Evolutionary conservation across 108 stramenopile species (phyloP).

Genomic region (Schizochytrium sp.): DNA sequence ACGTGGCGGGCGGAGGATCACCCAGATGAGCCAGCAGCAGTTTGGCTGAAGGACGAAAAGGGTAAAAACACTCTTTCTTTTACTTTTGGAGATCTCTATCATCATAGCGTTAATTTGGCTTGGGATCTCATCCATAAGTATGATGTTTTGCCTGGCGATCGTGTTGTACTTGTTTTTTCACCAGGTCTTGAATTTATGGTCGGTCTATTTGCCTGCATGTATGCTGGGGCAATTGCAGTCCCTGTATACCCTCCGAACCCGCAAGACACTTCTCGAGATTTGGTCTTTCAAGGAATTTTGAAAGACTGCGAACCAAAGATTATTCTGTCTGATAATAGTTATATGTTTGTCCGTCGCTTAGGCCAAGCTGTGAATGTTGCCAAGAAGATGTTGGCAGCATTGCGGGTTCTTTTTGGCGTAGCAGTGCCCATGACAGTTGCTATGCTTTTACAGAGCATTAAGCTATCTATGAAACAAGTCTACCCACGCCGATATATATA

Average conservation of each 20-base stretch:
- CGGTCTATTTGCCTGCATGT: constrained; percentile 92
- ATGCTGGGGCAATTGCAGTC: constrained; percentile 87
- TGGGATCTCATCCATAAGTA: background rate
- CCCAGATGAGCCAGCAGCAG: background rate
- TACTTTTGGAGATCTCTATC: background rate
- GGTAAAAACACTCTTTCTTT: background rate
- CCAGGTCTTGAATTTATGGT: constrained; percentile 94
- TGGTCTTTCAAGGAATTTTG: background rate
- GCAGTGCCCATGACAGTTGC: background rate
- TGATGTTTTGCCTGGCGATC: constrained; percentile 72
- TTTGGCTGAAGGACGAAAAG: background rate
- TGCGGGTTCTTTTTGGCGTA: background rate
- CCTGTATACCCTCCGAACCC: constrained; percentile 68
- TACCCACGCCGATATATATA: background rate
- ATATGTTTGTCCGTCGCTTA: background rate
- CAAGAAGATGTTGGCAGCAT: background rate
- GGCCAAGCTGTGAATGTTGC: background rate
- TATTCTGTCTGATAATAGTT: background rate
- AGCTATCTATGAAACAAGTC: background rate
- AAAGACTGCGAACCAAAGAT: background rate
- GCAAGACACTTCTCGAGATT: background rate
- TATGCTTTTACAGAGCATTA: background rate
- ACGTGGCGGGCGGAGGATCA: background rate
- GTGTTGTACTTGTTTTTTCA: constrained; percentile 92
- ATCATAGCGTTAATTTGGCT: background rate